A percentile compares a stretch with the other conserved stretches of the same genome.
phyloP scores from a whole-genome alignment of 1,139 yeast species.

The Taphrina populina region DNA sequence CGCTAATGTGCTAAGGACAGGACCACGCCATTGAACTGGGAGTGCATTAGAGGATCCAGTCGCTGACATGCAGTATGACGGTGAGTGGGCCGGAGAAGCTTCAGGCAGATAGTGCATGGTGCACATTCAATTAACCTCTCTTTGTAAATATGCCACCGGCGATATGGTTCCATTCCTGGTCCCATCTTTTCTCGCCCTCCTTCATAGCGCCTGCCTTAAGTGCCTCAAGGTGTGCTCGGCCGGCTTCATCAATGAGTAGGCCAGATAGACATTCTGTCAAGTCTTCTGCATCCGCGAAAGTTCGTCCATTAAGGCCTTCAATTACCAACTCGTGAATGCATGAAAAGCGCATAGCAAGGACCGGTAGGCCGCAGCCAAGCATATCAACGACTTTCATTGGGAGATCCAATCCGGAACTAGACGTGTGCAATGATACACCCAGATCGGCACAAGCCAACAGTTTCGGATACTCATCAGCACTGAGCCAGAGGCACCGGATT shows the following conservation, averaged over 20 bases:
- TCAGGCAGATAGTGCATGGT: background rate
- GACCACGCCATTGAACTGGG: no score
- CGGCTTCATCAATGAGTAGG: conserved; percentile 49
- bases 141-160: conserved; percentile 18
- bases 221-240: conserved; percentile 40
- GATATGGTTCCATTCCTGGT: conserved; percentile 60
- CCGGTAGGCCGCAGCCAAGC: conserved; percentile 96
- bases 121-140: background rate
- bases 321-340: conserved; percentile 49
- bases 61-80: background rate
- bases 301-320: conserved; percentile 48
- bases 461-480: conserved; percentile 74
- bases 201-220: conserved; percentile 66
- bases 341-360: conserved; percentile 69
- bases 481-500: conserved; percentile 71
- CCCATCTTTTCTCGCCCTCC: conserved; percentile 73
- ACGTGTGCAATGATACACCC: conserved; percentile 85
- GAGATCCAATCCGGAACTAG: conserved; percentile 88
- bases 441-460: conserved; percentile 75
- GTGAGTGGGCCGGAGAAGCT: background rate
- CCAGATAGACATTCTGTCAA: conserved; percentile 49
- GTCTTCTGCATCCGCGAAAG: conserved; percentile 43
- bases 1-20: no score
- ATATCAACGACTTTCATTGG: conserved; percentile 98
- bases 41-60: no score